Evolutionary conservation across 305 asterid genomes (phyloP).

Genomic region (Nicotiana rustica): DNA sequence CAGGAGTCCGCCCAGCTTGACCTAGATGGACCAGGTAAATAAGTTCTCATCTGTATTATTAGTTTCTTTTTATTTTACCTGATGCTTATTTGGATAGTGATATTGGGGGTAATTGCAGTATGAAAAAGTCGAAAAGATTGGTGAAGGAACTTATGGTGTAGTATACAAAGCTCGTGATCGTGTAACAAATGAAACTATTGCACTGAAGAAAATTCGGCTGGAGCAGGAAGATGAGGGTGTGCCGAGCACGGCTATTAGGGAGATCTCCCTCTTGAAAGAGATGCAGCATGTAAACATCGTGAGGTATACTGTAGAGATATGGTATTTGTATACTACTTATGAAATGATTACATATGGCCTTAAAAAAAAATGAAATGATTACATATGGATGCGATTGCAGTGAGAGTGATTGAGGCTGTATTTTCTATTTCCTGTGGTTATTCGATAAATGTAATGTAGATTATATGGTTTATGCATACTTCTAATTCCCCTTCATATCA

Average conservation of each 20-base stretch:
- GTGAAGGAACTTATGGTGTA: constrained; percentile 97
- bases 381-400: not conserved
- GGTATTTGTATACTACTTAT: not conserved
- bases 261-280: constrained; percentile 93
- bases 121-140: constrained; percentile 97
- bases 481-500: constrained; percentile 7
- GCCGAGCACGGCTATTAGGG: constrained; percentile 97
- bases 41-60: constrained; percentile 20
- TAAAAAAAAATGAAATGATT: no score
- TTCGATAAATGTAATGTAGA: not conserved
- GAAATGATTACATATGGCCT: not conserved
- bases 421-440: constrained; percentile 4
- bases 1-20: constrained; percentile 23
- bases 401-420: constrained; percentile 11
- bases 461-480: not conserved
- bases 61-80: not conserved
- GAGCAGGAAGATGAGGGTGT: constrained; percentile 99
- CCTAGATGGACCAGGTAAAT: constrained; percentile 38
- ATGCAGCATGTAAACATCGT: constrained; percentile 98
- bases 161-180: constrained; percentile 97
- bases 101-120: constrained; percentile 56
- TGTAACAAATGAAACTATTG: constrained; percentile 85
- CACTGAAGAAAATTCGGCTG: constrained; percentile 92
- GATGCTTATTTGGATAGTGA: constrained; percentile 35
- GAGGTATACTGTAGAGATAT: constrained; percentile 50